Base-by-base conservation (phyloP, 192 early-diverging fungal species). In the Dissophora globulifera region DNA sequence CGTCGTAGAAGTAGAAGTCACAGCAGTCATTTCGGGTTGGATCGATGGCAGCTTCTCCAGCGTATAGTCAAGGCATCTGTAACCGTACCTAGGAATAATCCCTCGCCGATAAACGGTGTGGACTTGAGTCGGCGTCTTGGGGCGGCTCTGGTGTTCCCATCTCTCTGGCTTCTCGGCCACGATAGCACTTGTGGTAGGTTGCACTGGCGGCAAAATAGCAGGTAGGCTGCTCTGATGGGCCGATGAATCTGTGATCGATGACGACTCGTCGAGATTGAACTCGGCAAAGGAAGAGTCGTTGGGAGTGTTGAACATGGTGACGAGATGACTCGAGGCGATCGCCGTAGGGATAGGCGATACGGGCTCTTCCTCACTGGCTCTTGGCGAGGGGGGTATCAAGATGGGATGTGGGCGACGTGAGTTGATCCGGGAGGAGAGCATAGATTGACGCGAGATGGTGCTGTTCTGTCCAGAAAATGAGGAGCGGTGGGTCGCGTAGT, bases 401-500 rank as follows among this genome's bases (percentile, higher is more conserved):
- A 56, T 41, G 10, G 67, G 33, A 31, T 30, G 51, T 56, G 49
- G 70, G 8, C 62, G 70, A 17, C 59, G 55, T 2, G 47, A 46
- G 16, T 41, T 41, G 15, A 46, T 15, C 13, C 68, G 68, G 12
- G 67, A 58, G 4, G 68, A 62, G 7, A 48, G 42, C 6, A 33
- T 46, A 13, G 68, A 71, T 8, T 62, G 68, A 10, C 58, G 67
- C n/a, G 68, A 62, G 29, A 71, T 54, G 41, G 70, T 65, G 31
- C 61, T 57, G 33, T 63, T 74, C 29, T 65, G 62, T 1, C 23
- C 55, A 12, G 70, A 74, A 51, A 74, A 65, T 3, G 70, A 65
- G 4, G 70, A 74, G 22, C 54, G 46, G 19, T 62, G 70, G 15
- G 70, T 45, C 12, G 38, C 35, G 23, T 35, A 38, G 23, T 58